Percentiles rank a stretch among this genome's conserved stretches.
Conservation (phyloP, 306 rosid genomes). For the Glycine soja region DNA sequence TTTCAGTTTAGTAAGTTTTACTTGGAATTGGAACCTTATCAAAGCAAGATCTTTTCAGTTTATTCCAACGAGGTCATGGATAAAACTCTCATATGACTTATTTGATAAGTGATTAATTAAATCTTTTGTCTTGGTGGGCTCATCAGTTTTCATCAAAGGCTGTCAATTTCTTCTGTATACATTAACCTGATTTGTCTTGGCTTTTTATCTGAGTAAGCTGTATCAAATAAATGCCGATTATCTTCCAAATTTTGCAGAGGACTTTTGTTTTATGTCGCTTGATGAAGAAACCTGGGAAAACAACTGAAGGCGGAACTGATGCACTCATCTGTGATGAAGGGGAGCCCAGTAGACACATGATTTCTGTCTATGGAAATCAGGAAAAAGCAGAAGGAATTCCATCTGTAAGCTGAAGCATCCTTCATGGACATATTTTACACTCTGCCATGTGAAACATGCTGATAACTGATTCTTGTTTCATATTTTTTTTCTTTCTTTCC, state of each 20-base stretch:
- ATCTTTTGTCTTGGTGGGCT: too few relatives aligned
- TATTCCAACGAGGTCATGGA: not conserved
- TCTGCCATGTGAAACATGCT: constrained; percentile 2
- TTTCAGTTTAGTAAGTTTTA: not conserved
- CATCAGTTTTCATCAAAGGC: not conserved
- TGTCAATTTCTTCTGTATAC: not conserved
- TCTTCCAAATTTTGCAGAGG: constrained; percentile 50
- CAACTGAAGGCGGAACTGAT: constrained; percentile 28
- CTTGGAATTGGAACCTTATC: not conserved
- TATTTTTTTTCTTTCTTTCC: not conserved
- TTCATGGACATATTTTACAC: constrained; percentile 13
- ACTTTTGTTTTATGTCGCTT: constrained; percentile 61
- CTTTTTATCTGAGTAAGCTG: constrained; percentile 8
- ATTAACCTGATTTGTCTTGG: not conserved
- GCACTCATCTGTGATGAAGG: constrained; percentile 4
- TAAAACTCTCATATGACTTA: not conserved
- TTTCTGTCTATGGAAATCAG: constrained; percentile 38
- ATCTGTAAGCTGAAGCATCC: constrained; percentile 55
- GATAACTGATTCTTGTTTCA: constrained; percentile 11
- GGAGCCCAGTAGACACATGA: constrained; percentile 41
- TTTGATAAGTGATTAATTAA: not conserved
- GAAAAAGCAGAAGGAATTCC: not conserved
- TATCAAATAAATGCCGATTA: constrained; percentile 6
- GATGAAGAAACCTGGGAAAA: constrained; percentile 49
- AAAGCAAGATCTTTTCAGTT: not conserved